Percentiles rank a stretch among this genome's conserved stretches.
Evolutionary conservation across 2,329 filamentous ascomycete genomes (phyloP).

Genomic region (Fusarium caatingaense): DNA sequence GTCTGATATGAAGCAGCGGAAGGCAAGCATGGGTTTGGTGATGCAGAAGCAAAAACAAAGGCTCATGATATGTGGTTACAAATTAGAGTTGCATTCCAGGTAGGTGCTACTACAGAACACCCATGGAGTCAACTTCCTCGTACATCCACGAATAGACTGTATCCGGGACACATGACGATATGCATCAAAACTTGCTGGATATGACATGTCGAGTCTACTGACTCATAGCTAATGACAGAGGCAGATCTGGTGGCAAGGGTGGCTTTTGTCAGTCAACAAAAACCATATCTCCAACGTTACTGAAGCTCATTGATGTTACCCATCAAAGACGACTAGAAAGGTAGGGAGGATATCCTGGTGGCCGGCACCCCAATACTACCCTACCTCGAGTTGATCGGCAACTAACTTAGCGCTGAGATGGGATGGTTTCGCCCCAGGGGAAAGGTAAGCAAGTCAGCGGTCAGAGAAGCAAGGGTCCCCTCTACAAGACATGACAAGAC

Average conservation of each 20-base stretch:
- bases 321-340: not conserved
- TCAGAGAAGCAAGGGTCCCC: not conserved
- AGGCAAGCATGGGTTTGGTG: not conserved
- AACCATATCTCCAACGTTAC: not conserved
- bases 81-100: not conserved
- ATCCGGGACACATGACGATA: not conserved
- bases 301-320: not conserved
- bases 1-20: not conserved
- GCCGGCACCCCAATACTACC: slow-evolving; percentile 22
- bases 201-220: not conserved
- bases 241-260: not conserved
- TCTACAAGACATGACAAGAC: not conserved
- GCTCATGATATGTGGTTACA: not conserved
- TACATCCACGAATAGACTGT: not conserved
- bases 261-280: not conserved
- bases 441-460: not conserved
- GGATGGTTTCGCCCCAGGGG: not conserved
- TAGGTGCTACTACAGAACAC: not conserved
- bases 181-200: not conserved
- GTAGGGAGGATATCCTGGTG: slow-evolving; percentile 8
- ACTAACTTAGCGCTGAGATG: slow-evolving; percentile 3
- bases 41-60: not conserved
- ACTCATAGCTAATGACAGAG: not conserved
- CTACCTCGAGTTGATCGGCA: slow-evolving; percentile 17
- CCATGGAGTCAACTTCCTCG: not conserved